Base-by-base conservation (phyloP, 768 basidiomycete species). In the Albatrellus ellisii region DNA sequence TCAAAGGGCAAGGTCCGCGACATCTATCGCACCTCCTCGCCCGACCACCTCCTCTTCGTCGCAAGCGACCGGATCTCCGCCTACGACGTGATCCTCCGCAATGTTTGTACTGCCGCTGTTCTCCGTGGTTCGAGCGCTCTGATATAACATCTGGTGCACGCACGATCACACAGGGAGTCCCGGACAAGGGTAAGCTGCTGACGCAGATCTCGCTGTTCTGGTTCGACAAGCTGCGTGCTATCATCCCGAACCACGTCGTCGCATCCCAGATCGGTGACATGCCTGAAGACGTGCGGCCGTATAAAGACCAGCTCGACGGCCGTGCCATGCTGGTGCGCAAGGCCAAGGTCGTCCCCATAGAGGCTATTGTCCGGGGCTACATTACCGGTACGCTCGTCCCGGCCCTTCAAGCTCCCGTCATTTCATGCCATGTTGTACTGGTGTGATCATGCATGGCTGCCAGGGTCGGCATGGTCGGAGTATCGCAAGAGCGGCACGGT, bases 1-100 rank as follows among this genome's bases (percentile, higher is more conserved):
- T 90, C 89, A 1, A 77, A 71, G 57, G 95, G 95, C 44, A 99
- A 99, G 72, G 95, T 99, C 17, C 77, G 95, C 43, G 94, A 98
- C 60, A 80, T 99, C 56, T 98, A 99, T 62, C 54, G 72, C 25
- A 79, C 76, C 10, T 77, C 80, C 4, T 77, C 75, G 5, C 68
- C 72, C 17, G 70, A 77, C 40, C 71, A 75, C 50, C 72, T 99
- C 15, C 72, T 99, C 31, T 98, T 98, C 57, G 81, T 98, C 44
- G 92, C 94, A 9, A 81, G 86, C 8, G 95, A 99, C 63, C 73
- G 95, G 48, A 94, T 98, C 57, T 94, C 88, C 15, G 92, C 92
- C 0, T 98, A 88, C 67, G 94, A 99, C 68, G 83, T 95, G 51
- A 80, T 98, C 55, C 72, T 99, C 47, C 76, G 77, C 56, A 90